These are phyloP conservation scores for Clathrus columnatus DNA, from an alignment of 768 basidiomycete genomes.

Conservation along the genomic window DNA sequence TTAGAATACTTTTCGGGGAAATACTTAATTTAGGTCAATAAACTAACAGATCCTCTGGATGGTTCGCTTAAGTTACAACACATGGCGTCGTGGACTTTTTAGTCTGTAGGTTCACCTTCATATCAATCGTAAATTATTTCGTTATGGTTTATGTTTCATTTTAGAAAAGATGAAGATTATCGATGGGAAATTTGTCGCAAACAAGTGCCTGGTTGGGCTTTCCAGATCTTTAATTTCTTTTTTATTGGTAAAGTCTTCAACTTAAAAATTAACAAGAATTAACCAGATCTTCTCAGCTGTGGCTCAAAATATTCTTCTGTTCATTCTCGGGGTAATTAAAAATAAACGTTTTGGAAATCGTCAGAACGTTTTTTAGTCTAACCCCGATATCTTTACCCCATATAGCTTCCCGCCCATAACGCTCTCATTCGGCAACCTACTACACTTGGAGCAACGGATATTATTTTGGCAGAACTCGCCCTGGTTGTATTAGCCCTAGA, in stretches of 20 bases:
- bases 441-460: constrained; percentile 51
- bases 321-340: constrained; percentile 41
- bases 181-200: constrained; percentile 76
- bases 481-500: constrained; percentile 57
- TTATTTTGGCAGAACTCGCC: constrained; percentile 47
- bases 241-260: constrained; percentile 49
- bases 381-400: constrained; percentile 8
- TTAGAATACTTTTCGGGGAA: constrained; percentile 59
- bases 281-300: constrained; percentile 34
- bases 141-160: constrained; percentile 3
- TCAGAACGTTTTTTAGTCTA: constrained; percentile 13
- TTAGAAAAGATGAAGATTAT: constrained; percentile 81
- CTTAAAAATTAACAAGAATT: neutral
- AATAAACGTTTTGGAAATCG: neutral
- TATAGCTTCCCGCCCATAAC: constrained; percentile 41
- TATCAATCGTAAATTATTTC: neutral
- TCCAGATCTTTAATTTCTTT: constrained; percentile 55
- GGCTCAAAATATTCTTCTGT: constrained; percentile 74
- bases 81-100: constrained; percentile 77
- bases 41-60: constrained; percentile 57
- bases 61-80: constrained; percentile 70
- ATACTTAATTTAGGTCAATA: constrained; percentile 41
- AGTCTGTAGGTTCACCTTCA: constrained; percentile 40
- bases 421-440: constrained; percentile 49
- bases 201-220: constrained; percentile 43